phyloP scores from a whole-genome alignment of 2,329 filamentous ascomycete species.

The Cylindrodendrum hubeiense region DNA sequence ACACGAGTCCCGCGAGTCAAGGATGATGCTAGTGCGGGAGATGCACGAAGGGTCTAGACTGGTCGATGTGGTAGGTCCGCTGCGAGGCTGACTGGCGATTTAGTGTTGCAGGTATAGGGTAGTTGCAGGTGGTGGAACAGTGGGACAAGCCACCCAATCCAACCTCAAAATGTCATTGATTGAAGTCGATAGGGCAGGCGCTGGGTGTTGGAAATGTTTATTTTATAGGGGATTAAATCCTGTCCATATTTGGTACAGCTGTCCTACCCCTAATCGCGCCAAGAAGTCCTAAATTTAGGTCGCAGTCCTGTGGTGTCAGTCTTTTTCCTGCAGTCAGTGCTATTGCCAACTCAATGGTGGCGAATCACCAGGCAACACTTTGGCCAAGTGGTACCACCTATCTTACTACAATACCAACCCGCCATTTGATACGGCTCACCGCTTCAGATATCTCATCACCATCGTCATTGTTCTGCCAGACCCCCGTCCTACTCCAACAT shows the following conservation, averaged over 20 bases:
- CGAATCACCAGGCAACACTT: too few species aligned
- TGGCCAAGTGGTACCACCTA: too few species aligned
- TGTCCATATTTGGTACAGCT: too few species aligned
- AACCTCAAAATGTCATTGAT: background rate
- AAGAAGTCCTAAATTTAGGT: too few species aligned
- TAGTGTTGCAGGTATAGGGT: background rate
- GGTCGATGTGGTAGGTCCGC: background rate
- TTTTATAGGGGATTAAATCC: too few species aligned
- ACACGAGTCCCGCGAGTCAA: background rate
- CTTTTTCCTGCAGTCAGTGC: too few species aligned
- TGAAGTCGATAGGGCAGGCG: background rate
- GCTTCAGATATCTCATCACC: too few species aligned
- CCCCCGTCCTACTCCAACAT: constrained; percentile 39
- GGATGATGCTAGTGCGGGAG: constrained; percentile 2
- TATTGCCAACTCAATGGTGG: too few species aligned
- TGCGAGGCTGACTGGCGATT: background rate
- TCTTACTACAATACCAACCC: too few species aligned
- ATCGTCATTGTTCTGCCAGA: constrained; percentile 28
- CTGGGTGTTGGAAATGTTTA: background rate
- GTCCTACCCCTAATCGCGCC: too few species aligned
- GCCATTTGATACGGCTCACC: too few species aligned
- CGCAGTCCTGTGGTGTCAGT: too few species aligned
- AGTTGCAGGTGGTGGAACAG: background rate
- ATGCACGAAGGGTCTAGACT: constrained; percentile 8
- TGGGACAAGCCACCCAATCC: background rate